Conservation (phyloP, 345 rosid species). For the Bretschneidera sinensis region DNA sequence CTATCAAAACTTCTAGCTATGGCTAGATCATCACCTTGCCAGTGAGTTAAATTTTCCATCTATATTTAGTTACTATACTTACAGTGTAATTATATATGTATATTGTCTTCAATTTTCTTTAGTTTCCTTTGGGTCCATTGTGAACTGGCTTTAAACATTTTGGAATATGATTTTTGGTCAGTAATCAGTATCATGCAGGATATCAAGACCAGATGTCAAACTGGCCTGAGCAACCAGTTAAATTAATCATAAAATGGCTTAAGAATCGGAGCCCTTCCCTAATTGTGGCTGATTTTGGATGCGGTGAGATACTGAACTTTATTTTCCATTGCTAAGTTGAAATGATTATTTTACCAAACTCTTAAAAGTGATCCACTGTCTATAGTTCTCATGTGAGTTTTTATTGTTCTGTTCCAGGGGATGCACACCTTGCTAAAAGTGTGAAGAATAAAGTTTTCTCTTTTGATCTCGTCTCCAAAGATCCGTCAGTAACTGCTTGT, state of each 20-base stretch:
- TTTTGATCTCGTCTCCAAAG: conserved; percentile 79
- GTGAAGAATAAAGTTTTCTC: conserved; percentile 90
- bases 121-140: neutral
- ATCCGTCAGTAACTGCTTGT: conserved; percentile 79
- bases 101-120: neutral
- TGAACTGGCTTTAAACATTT: neutral
- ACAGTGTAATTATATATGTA: neutral
- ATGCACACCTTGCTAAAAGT: conserved; percentile 74
- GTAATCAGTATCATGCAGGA: conserved; percentile 82
- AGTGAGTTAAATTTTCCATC: too few species aligned
- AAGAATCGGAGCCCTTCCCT: conserved; percentile 55
- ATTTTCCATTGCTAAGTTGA: conserved; percentile 9
- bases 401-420: conserved; percentile 43
- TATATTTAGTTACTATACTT: neutral
- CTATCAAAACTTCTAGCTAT: neutral
- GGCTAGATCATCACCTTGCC: neutral
- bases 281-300: conserved; percentile 96
- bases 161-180: neutral
- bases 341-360: neutral
- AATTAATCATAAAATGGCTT: conserved; percentile 66
- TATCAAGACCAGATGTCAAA: conserved; percentile 92
- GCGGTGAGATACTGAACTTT: conserved; percentile 52
- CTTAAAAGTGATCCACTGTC: too few species aligned
- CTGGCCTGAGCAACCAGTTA: conserved; percentile 95
- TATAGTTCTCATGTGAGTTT: neutral